Percentiles rank a stretch among this genome's conserved stretches.
These are phyloP conservation scores for Penicillium sp. DNA, from an alignment of 2,329 filamentous ascomycete genomes.

Conservation along the genomic window DNA sequence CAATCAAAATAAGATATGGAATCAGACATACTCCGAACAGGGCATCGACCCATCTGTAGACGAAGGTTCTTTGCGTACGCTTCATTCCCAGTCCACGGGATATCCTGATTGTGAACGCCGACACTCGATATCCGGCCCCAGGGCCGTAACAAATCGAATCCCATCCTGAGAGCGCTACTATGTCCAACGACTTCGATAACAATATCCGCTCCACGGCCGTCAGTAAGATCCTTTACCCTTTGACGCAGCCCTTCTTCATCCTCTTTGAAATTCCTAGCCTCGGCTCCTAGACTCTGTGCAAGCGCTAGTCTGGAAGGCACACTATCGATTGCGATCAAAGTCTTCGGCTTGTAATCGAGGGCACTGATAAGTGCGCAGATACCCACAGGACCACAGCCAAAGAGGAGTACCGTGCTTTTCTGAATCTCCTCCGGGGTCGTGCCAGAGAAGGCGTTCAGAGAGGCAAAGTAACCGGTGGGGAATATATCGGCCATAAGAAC, in stretches of 20 bases:
- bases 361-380: constrained; percentile 79
- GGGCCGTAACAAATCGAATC: constrained; percentile 69
- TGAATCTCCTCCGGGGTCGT: constrained; percentile 50
- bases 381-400: constrained; percentile 81
- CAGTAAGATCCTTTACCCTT: constrained; percentile 67
- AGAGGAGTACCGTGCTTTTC: constrained; percentile 58
- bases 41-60: constrained; percentile 73
- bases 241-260: constrained; percentile 59
- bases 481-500: constrained; percentile 92
- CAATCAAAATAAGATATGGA: background rate
- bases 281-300: constrained; percentile 71
- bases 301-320: constrained; percentile 70
- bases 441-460: constrained; percentile 68
- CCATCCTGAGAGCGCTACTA: constrained; percentile 65
- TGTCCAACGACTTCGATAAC: constrained; percentile 75
- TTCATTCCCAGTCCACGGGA: constrained; percentile 64
- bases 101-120: constrained; percentile 70
- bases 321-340: constrained; percentile 75
- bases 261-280: constrained; percentile 73
- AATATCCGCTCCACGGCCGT: constrained; percentile 78
- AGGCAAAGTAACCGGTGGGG: constrained; percentile 76
- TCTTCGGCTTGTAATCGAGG: constrained; percentile 66
- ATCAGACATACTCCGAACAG: constrained; percentile 50
- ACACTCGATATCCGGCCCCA: constrained; percentile 72
- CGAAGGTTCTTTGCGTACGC: constrained; percentile 67